Percentiles rank a stretch among this genome's conserved stretches.
phyloP scores from a whole-genome alignment of 2,329 filamentous ascomycete genomes.

The Huntiella decipiens region DNA sequence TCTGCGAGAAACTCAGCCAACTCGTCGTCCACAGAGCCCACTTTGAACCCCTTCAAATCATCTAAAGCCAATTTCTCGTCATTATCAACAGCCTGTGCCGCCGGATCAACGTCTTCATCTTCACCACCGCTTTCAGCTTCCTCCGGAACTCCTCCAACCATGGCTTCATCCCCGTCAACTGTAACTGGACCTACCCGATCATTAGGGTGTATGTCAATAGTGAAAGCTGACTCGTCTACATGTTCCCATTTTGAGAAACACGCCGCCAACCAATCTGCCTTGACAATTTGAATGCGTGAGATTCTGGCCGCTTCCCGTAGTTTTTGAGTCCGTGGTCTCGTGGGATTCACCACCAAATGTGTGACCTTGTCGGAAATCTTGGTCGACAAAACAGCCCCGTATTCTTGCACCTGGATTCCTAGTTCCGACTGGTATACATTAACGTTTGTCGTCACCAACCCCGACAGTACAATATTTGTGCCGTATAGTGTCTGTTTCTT shows the following conservation, averaged over 20 bases:
- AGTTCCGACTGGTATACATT: conserved; percentile 70
- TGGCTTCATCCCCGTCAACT: conserved; percentile 12
- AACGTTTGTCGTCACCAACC: conserved; percentile 66
- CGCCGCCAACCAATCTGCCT: conserved; percentile 72
- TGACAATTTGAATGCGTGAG: conserved; percentile 73
- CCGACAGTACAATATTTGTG: conserved; percentile 70
- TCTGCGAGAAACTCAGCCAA: conserved; percentile 52
- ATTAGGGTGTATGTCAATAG: conserved; percentile 47
- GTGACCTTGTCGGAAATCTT: conserved; percentile 45
- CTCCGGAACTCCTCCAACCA: background rate
- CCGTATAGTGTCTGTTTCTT: conserved; percentile 60
- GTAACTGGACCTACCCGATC: conserved; percentile 28
- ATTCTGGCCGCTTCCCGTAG: conserved; percentile 71
- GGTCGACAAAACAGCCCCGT: conserved; percentile 49
- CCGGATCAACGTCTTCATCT: conserved; percentile 12
- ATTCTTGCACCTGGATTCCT: conserved; percentile 67
- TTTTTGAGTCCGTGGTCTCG: conserved; percentile 68
- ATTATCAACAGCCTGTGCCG: conserved; percentile 15
- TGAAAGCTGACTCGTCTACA: conserved; percentile 59
- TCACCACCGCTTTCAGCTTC: conserved; percentile 18
- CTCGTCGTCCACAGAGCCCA: conserved; percentile 49
- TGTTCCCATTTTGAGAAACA: conserved; percentile 70
- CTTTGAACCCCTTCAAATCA: conserved; percentile 38
- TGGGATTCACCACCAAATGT: conserved; percentile 53
- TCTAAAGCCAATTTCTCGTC: conserved; percentile 31